These are phyloP conservation scores for Vicia faba DNA, from an alignment of 306 rosid species.

Conservation along the genomic window DNA sequence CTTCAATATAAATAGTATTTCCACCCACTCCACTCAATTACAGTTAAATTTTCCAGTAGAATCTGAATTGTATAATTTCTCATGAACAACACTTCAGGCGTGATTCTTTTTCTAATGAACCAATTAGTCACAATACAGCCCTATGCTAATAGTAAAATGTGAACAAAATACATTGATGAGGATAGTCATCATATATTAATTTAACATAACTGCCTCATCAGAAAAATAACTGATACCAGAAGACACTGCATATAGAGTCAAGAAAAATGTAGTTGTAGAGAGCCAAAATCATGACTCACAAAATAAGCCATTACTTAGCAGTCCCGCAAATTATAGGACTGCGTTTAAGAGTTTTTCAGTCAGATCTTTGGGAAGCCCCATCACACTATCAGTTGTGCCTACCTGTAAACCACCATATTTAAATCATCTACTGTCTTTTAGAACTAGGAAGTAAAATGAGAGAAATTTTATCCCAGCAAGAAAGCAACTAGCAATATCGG, in stretches of 20 bases:
- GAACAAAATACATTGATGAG: neutral
- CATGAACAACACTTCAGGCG: neutral
- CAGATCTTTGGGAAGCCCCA: constrained; percentile 88
- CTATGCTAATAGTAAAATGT: constrained; percentile 10
- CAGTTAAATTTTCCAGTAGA: neutral
- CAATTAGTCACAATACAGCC: constrained; percentile 6
- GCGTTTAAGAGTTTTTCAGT: constrained; percentile 76
- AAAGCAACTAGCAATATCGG: constrained; percentile 24
- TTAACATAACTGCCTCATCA: neutral
- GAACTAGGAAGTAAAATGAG: constrained; percentile 11
- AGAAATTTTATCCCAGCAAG: constrained; percentile 8
- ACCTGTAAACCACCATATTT: constrained; percentile 59
- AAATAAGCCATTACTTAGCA: constrained; percentile 33
- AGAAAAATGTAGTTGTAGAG: neutral
- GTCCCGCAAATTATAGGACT: constrained; percentile 49
- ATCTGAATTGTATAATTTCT: neutral
- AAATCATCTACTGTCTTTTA: constrained; percentile 4
- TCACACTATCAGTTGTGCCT: constrained; percentile 94
- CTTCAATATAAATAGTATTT: no score
- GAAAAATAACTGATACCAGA: neutral
- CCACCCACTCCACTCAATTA: no score
- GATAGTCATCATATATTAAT: no score
- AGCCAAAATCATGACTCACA: neutral
- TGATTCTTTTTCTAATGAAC: constrained; percentile 6
- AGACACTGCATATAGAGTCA: no score